phyloP scores from a whole-genome alignment of 2,329 filamentous ascomycete species.

The Colletotrichum liaoningense region DNA sequence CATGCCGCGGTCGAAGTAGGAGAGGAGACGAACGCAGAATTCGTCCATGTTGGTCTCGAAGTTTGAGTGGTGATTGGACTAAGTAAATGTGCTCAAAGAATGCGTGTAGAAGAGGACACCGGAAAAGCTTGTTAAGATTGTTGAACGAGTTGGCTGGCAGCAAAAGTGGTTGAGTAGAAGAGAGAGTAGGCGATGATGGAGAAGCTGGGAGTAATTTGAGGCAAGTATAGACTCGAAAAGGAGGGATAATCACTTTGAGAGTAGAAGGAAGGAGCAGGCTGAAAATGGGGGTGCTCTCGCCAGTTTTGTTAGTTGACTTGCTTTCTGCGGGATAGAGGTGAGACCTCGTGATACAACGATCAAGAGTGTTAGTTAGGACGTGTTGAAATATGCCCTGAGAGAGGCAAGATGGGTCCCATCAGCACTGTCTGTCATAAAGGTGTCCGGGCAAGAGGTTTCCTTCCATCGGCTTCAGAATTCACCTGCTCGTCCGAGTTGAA shows the following conservation, averaged over 20 bases:
- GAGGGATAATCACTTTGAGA: neutral
- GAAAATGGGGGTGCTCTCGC: neutral
- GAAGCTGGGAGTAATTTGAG: too few relatives aligned
- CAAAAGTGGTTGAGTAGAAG: neutral
- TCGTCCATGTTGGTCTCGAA: neutral
- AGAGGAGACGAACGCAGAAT: conserved; percentile 7
- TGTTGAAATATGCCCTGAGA: neutral
- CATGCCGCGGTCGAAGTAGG: conserved; percentile 3
- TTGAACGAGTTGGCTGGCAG: neutral
- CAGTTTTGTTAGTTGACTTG: neutral
- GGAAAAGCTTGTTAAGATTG: neutral
- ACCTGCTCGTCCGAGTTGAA: neutral
- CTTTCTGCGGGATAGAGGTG: neutral
- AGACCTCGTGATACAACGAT: neutral
- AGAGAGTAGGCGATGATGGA: neutral
- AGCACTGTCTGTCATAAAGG: neutral
- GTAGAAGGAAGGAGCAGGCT: neutral
- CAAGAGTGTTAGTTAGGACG: neutral
- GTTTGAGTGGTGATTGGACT: fast-evolving
- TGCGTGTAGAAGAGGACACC: neutral
- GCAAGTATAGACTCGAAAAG: neutral
- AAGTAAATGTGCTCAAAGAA: neutral
- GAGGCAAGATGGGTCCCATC: neutral
- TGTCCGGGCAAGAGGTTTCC: neutral
- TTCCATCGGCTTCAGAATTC: neutral